Conservation (phyloP, 2,329 filamentous ascomycete species). For the Polychaeton citri region DNA sequence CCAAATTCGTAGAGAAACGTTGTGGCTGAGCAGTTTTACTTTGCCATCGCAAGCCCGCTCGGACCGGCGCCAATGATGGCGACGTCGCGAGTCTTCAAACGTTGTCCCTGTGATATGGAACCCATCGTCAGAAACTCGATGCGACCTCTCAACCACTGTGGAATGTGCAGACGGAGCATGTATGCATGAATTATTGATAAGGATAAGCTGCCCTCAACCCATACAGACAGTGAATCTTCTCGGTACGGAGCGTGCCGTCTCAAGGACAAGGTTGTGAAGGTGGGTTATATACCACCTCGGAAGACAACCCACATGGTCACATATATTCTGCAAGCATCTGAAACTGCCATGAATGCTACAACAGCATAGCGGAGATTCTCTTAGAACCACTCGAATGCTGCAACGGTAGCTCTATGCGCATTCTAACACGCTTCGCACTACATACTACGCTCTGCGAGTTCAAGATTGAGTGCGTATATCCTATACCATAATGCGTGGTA, state of each 20-base stretch:
- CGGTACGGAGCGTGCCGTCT: not conserved
- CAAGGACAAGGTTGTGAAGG: not conserved
- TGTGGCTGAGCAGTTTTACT: conserved; percentile 26
- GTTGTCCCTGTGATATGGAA: conserved; percentile 21
- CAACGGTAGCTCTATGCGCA: no score
- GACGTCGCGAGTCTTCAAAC: conserved; percentile 41
- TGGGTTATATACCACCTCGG: no score
- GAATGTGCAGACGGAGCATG: conserved; percentile 6
- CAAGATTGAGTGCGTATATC: no score
- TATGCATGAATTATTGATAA: not conserved
- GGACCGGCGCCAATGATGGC: conserved; percentile 78
- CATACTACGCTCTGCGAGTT: no score
- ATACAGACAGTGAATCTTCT: not conserved
- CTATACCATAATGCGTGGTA: no score
- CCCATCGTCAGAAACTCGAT: conserved; percentile 18
- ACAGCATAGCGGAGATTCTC: no score
- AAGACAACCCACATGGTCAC: no score
- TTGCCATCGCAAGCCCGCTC: conserved; percentile 63
- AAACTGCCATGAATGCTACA: no score
- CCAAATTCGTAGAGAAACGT: not conserved
- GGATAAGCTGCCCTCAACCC: not conserved
- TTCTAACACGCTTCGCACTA: no score
- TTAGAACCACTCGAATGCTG: no score
- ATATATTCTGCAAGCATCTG: no score
- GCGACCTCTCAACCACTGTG: no score